Evolutionary conservation across 1,284 basidiomycete genomes (phyloP), one percentile per base, ranked within the genome.

Genomic region (Athelia sp.): DNA sequence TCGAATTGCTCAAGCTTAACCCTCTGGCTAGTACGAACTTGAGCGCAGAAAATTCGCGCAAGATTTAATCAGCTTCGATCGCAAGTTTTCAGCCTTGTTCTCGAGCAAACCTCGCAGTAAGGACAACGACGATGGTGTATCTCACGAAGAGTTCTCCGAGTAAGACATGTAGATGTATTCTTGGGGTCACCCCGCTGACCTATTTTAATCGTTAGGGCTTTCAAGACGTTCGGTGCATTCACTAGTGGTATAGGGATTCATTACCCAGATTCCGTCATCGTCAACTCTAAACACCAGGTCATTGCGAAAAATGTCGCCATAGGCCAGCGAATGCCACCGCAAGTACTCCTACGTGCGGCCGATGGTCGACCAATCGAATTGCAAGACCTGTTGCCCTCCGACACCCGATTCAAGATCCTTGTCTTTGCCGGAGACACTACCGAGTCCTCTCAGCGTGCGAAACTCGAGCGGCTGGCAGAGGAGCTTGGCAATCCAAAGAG

Each of bases 381-480:
- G 26, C 87, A 90, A 48, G 82, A 88, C 55, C 62, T 86, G 38
- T 66, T 87, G 34, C 82, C 79, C 3, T 73, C 86, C 13, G 82
- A 90, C 56, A 73, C 73, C 6, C 79, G 83, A 15, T 90, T 87
- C 74, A 85, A 88, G 57, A 50, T 90, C 24, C 67, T 91, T 43
- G 67, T 89, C 14, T 90, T 90, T 62, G 68, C 75, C 0, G 88
- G 89, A 8, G 69, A 82, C 52, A 63, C 77, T 6, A 66, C 65
- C 4, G 57, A 75, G 19, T 35, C 64, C 8, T 56, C 51, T 4
- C 76, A 80, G 48, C 62, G 67, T n/a, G 57, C 56, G 31, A 69
- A 69, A 48, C 56, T 85, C 3, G 56, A 69, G 13, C 49, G 53
- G n/a, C 64, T 82, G 24, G 79, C 79, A 9, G 64, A 69, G 34